Percentiles rank a stretch among this genome's conserved stretches.
These are phyloP conservation scores for Talaromyces pinophilus DNA, from an alignment of 2,329 filamentous ascomycete genomes.

Conservation along the genomic window DNA sequence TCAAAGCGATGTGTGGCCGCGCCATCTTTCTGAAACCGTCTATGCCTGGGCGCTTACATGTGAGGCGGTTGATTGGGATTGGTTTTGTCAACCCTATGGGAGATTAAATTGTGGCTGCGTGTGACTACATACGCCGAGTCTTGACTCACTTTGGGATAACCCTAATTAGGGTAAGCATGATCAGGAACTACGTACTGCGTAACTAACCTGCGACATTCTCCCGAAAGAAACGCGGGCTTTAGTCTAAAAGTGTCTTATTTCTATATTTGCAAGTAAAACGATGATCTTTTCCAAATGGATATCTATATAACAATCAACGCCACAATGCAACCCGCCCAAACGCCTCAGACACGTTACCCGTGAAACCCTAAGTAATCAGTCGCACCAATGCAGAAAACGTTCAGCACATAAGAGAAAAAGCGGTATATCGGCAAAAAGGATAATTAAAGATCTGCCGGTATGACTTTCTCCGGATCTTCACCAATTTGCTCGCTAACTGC, in stretches of 20 bases:
- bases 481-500: constrained; percentile 68
- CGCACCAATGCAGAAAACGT: constrained; percentile 6
- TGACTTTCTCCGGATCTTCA: constrained; percentile 57
- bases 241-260: neutral
- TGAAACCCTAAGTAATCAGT: constrained; percentile 16
- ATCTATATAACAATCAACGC: constrained; percentile 4
- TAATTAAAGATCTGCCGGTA: constrained; percentile 37
- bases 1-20: constrained; percentile 13
- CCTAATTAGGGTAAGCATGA: constrained; percentile 3
- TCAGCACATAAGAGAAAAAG: constrained; percentile 26
- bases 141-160: neutral
- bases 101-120: neutral
- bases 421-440: neutral
- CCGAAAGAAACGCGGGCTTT: neutral
- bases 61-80: constrained; percentile 1
- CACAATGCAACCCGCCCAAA: constrained; percentile 17
- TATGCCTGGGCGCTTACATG: neutral
- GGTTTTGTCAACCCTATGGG: neutral
- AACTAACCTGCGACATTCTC: neutral
- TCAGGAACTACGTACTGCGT: neutral
- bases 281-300: constrained; percentile 13
- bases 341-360: constrained; percentile 7
- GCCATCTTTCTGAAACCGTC: constrained; percentile 17
- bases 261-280: neutral
- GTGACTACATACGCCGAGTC: neutral